Evolutionary conservation across 2,329 filamentous ascomycete species (phyloP).

Genomic region (Venturia nashicola): DNA sequence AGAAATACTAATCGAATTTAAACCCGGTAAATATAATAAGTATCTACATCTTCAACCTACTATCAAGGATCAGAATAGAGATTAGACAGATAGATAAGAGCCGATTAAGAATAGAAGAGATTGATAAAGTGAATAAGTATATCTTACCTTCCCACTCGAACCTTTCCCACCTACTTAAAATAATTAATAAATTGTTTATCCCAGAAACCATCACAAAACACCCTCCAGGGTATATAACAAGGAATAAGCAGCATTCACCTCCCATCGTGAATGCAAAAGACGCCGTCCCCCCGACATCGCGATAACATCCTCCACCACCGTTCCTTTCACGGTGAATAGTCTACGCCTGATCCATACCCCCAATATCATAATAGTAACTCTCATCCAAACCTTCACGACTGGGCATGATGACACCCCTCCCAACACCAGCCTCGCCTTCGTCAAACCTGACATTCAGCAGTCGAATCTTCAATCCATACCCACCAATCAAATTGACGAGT

Average conservation of each 20-base stretch:
- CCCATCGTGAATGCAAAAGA: background rate
- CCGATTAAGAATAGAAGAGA: no score
- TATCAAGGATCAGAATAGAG: no score
- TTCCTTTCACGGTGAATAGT: background rate
- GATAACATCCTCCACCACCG: background rate
- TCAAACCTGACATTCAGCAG: constrained; percentile 86
- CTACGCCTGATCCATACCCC: constrained; percentile 17
- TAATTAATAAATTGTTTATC: background rate
- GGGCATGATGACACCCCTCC: constrained; percentile 52
- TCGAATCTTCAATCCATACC: constrained; percentile 87
- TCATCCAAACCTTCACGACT: constrained; percentile 77
- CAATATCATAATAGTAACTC: constrained; percentile 77
- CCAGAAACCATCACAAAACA: background rate
- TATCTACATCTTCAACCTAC: no score
- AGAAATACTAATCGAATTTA: no score
- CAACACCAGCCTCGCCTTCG: constrained; percentile 49
- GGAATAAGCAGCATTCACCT: background rate
- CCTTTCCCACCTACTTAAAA: no score
- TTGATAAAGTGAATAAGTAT: no score
- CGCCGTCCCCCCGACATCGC: background rate
- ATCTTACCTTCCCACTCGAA: no score
- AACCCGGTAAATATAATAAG: no score
- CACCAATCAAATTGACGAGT: constrained; percentile 69
- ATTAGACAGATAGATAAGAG: no score
- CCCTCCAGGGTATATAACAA: background rate